phyloP scores from a whole-genome alignment of 2,329 filamentous ascomycete genomes.

The Fusarium sp. region DNA sequence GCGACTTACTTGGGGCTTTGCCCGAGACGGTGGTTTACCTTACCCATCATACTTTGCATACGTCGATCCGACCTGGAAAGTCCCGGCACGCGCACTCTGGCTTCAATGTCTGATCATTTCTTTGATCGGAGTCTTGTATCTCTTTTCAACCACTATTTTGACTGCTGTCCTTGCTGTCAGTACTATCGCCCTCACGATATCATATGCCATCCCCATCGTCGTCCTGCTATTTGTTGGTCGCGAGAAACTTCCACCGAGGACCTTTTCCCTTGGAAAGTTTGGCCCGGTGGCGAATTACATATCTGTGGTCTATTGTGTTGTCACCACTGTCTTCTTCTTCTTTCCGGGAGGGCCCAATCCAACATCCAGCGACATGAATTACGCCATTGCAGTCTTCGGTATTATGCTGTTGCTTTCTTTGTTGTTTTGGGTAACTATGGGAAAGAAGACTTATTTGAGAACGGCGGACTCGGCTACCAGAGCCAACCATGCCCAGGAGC shows the following conservation, averaged over 20 bases:
- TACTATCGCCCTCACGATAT: neutral
- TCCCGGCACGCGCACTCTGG: neutral
- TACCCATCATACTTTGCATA: neutral
- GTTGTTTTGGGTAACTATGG: neutral
- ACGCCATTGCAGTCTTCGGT: neutral
- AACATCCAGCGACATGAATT: neutral
- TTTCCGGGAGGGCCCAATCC: neutral
- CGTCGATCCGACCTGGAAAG: neutral
- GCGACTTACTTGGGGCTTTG: neutral
- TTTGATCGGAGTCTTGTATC: neutral
- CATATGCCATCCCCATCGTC: neutral
- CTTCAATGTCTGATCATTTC: neutral
- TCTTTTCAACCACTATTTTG: neutral
- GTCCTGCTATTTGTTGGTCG: neutral
- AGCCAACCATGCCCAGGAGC: neutral
- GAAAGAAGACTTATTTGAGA: neutral
- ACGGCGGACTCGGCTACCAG: neutral
- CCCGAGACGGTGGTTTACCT: neutral
- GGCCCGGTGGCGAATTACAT: neutral
- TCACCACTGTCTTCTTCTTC: neutral
- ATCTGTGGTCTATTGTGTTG: neutral
- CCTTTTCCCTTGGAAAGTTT: neutral
- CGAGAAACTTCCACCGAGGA: neutral
- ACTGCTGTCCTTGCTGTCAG: neutral
- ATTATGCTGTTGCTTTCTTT: neutral